Evolutionary conservation across 2,329 filamentous ascomycete species (phyloP).

Genomic region (Fusarium protoensiforme): DNA sequence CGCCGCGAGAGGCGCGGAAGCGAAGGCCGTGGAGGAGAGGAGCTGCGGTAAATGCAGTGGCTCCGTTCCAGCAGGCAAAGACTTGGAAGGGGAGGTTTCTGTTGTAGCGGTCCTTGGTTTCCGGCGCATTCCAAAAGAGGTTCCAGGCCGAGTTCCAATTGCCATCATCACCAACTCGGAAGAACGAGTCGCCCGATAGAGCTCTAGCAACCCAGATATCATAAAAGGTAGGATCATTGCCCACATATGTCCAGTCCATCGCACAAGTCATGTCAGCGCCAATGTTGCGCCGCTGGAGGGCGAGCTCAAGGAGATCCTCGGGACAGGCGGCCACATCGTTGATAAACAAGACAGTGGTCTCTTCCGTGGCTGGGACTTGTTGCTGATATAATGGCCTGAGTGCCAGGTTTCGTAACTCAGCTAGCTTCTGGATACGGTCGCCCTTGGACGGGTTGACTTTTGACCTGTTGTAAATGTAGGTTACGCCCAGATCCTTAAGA

Average conservation of each 20-base stretch:
- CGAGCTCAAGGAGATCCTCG: conserved; percentile 68
- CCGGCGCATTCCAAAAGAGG: conserved; percentile 63
- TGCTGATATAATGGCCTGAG: conserved; percentile 56
- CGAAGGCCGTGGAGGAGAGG: conserved; percentile 55
- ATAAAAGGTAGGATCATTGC: conserved; percentile 61
- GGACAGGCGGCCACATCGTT: conserved; percentile 65
- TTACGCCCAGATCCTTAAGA: conserved; percentile 51
- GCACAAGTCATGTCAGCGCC: conserved; percentile 67
- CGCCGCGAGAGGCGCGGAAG: conserved; percentile 53
- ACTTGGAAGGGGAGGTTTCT: conserved; percentile 65
- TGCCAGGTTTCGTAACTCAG: conserved; percentile 63
- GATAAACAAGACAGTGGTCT: conserved; percentile 62
- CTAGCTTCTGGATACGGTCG: conserved; percentile 59
- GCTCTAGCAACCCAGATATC: conserved; percentile 66
- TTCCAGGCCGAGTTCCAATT: conserved; percentile 61
- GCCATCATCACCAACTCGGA: conserved; percentile 61
- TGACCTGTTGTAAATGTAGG: conserved; percentile 57
- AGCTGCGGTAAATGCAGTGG: conserved; percentile 60
- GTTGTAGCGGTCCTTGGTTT: conserved; percentile 47
- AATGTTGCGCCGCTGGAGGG: conserved; percentile 58
- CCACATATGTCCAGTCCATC: conserved; percentile 67
- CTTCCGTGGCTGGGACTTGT: conserved; percentile 37
- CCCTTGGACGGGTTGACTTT: conserved; percentile 55
- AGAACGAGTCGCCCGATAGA: conserved; percentile 66
- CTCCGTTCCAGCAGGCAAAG: conserved; percentile 71